phyloP scores from a whole-genome alignment of 352 stramenopile species.

The Globisporangium echinulatum region DNA sequence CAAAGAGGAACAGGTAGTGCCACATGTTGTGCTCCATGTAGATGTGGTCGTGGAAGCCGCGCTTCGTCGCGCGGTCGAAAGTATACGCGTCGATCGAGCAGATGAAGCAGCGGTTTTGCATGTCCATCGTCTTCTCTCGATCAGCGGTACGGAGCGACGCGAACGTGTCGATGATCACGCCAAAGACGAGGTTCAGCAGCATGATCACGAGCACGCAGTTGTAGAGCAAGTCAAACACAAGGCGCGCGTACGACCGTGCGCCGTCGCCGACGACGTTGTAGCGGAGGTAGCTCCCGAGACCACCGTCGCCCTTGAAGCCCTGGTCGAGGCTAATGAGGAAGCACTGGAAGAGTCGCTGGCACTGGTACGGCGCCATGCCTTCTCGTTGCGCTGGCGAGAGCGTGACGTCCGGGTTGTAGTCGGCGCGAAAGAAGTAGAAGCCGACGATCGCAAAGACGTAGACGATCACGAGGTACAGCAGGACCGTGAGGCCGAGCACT shows the following conservation, averaged over 20 bases:
- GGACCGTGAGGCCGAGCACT: constrained; percentile 44
- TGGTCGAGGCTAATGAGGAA: constrained; percentile 70
- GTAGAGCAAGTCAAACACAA: constrained; percentile 61
- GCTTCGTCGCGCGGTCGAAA: constrained; percentile 59
- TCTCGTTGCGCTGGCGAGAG: constrained; percentile 28
- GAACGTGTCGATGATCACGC: constrained; percentile 80
- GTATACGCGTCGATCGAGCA: constrained; percentile 77
- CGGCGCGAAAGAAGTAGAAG: constrained; percentile 67
- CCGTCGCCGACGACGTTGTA: constrained; percentile 29
- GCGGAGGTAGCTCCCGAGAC: constrained; percentile 45
- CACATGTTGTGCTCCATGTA: constrained; percentile 78
- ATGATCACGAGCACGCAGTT: constrained; percentile 67
- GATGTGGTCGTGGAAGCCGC: constrained; percentile 70
- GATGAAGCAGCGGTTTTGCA: constrained; percentile 72
- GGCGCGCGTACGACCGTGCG: constrained; percentile 36
- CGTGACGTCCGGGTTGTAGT: constrained; percentile 32
- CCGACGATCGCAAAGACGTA: constrained; percentile 71
- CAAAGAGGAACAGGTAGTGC: constrained; percentile 76
- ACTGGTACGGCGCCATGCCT: constrained; percentile 42
- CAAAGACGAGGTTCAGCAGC: constrained; percentile 74
- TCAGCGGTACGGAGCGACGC: constrained; percentile 59
- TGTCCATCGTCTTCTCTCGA: constrained; percentile 59
- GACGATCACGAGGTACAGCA: constrained; percentile 66
- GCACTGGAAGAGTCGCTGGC: constrained; percentile 62
- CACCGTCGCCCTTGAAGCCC: constrained; percentile 59